A percentile compares a stretch with the other conserved stretches of the same genome.
Conservation (phyloP, 2,329 filamentous ascomycete species). For the Botrytis tulipae region DNA sequence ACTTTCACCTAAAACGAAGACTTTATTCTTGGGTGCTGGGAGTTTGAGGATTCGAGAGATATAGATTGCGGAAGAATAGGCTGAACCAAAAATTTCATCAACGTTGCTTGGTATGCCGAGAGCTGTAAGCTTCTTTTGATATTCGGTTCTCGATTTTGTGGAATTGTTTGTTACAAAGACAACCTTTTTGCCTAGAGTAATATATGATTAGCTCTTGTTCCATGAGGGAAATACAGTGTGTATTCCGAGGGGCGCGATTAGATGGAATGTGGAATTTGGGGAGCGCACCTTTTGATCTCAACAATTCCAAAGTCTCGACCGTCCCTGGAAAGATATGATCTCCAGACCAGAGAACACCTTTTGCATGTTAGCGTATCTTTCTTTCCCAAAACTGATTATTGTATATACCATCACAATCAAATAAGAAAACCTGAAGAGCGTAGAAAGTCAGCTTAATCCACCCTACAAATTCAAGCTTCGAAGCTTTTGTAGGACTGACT, state of each 20-base stretch:
- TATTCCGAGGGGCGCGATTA: background rate
- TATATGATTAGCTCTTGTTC: background rate
- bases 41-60: slow-evolving; percentile 88
- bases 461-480: slow-evolving; percentile 9
- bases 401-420: slow-evolving; percentile 89
- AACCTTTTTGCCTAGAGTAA: slow-evolving; percentile 71
- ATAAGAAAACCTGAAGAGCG: slow-evolving; percentile 71
- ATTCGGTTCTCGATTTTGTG: slow-evolving; percentile 90
- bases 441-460: slow-evolving; percentile 28
- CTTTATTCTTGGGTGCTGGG: slow-evolving; percentile 78
- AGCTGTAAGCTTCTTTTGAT: slow-evolving; percentile 82
- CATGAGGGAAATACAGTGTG: background rate
- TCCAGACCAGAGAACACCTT: slow-evolving; percentile 95
- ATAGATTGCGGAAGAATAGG: slow-evolving; percentile 94
- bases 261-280: background rate
- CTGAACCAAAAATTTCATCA: slow-evolving; percentile 89
- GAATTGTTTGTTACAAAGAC: slow-evolving; percentile 99
- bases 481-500: slow-evolving; percentile 32
- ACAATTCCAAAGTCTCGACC: slow-evolving; percentile 78
- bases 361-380: background rate
- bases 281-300: slow-evolving; percentile 69
- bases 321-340: slow-evolving; percentile 84
- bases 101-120: slow-evolving; percentile 77
- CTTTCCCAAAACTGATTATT: background rate
- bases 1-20: slow-evolving; percentile 87